Conservation (phyloP, 2,329 filamentous ascomycete species). For the Xenoacremonium recifei region DNA sequence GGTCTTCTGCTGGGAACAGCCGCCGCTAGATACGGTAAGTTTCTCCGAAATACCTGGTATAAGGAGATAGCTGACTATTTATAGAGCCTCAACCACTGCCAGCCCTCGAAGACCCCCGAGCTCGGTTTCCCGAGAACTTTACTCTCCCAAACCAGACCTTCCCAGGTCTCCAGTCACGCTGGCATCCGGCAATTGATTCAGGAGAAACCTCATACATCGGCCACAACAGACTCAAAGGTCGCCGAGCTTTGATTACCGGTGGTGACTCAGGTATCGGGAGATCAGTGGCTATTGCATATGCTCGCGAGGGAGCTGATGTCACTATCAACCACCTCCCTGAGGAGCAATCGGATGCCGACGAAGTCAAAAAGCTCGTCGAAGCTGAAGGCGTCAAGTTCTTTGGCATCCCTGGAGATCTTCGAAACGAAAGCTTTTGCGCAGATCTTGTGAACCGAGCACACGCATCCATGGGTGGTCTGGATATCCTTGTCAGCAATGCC, state of each 20-base stretch:
- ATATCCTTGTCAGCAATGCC: slow-evolving; percentile 59
- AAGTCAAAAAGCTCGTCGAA: slow-evolving; percentile 52
- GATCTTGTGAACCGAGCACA: not conserved
- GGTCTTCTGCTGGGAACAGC: no score
- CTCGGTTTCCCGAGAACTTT: not conserved
- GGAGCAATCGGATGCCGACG: slow-evolving; percentile 54
- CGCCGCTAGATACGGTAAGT: no score
- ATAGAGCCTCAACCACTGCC: no score
- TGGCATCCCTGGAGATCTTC: slow-evolving; percentile 48
- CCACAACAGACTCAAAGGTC: not conserved
- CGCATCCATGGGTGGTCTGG: slow-evolving; percentile 33
- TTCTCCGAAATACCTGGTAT: no score
- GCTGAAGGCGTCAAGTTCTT: slow-evolving; percentile 47
- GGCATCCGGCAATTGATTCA: not conserved
- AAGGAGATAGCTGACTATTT: no score
- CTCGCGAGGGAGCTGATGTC: slow-evolving; percentile 56
- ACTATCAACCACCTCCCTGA: slow-evolving; percentile 55
- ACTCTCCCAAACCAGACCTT: not conserved
- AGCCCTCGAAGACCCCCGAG: not conserved
- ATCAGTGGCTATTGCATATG: slow-evolving; percentile 53
- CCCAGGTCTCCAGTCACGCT: not conserved
- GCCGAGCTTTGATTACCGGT: not conserved
- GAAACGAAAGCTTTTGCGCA: slow-evolving; percentile 25
- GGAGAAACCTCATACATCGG: not conserved
- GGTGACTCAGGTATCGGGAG: slow-evolving; percentile 50